Evolutionary conservation across 83 land plant species (phyloP), one percentile per base, ranked within the genome.

Genomic region (Picea mariana): DNA sequence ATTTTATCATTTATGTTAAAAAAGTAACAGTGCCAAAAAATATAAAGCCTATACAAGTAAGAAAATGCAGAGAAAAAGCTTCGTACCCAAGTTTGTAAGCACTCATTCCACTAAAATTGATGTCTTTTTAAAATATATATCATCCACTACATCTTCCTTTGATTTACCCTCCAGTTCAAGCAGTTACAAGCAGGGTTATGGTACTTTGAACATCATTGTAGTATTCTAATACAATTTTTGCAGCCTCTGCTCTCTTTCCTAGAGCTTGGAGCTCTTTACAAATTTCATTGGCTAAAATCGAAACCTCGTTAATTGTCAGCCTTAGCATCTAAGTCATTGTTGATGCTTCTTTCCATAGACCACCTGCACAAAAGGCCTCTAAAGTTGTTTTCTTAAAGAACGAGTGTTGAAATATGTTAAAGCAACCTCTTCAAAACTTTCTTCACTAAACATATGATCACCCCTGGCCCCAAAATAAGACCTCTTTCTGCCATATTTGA

Each of bases 91-190:
- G 86, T 9, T 95, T 90, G 90, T 96, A 96, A 62, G 92, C 99
- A 90, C 97, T 98, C 99, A 98, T 96, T 60, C 94, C 96, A 88
- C 99, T 98, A 78, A 98, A 82, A 77, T 82, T 91, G 82, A 94
- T 97, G 87, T 99, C 96, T 86, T 96, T 96, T 60, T 96, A 94
- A 75, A 84, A n/a, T n/a, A 86, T 80, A 84, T 87, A 86, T 96
- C 99, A 86, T 96, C 93, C 59, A 93, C 99, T 58, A 82, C 47
- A 77, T 93, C 89, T 83, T 81, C 88, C 9, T 81, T 77, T 62
- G 80, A 49, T 12, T 52, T 77, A 16, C 84, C 95, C 65, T 96
- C 99, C 47, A 86, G 79, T 82, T 94, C 83, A 0, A 1, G 31
- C 31, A 27, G n/a, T n/a, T n/a, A n/a, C n/a, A n/a, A n/a, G n/a